Base-by-base conservation (phyloP, 140 eudicot species). In the Bidens hawaiensis region DNA sequence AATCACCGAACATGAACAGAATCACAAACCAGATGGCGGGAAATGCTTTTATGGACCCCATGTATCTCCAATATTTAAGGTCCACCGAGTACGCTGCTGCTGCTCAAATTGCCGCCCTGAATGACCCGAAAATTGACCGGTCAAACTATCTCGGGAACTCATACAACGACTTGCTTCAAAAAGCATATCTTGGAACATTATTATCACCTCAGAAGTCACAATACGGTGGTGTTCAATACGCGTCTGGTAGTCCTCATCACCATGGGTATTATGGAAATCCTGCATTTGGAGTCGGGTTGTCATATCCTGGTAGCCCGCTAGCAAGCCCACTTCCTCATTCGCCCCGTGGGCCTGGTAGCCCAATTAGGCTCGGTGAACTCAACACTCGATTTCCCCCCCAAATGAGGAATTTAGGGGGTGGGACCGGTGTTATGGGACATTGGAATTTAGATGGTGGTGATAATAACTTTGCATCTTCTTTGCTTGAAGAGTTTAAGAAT, bases 251-350 rank as follows among this genome's bases (percentile, higher is more conserved):
- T 68, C 82, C 98, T 1, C 80, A 82, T 58, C 87, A 81, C 69
- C 96, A 88, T 77, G 96, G 95, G 43, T 93, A 88, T 67, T 93
- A 88, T 31, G 96, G 94, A 12, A 93, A 79, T 62, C 86, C 91
- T 13, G 83, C 86, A 0, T 93, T 68, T 73, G 96, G 96, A 26
- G 75, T 87, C 21, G 96, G 98, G 5, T 73, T 93, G 65, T 86
- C 96, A 0, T 93, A 93, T 70, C 87, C 89, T 22, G 97, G 97
- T 34, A 90, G 97, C 55, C 96, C 96, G 7, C 64, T 86, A 78
- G 83, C 94, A 2, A 83, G 87, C 80, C 87, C 96, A 0, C 75
- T 83, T 60, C 95, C 95, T 52, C 73, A 81, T 75, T 91, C 98
- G 21, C 90, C 86, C 18, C 84, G 69, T 12, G 97, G 94, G 9